Evolutionary conservation across 768 basidiomycete species (phyloP).

Genomic region (Lentinula raphanica): DNA sequence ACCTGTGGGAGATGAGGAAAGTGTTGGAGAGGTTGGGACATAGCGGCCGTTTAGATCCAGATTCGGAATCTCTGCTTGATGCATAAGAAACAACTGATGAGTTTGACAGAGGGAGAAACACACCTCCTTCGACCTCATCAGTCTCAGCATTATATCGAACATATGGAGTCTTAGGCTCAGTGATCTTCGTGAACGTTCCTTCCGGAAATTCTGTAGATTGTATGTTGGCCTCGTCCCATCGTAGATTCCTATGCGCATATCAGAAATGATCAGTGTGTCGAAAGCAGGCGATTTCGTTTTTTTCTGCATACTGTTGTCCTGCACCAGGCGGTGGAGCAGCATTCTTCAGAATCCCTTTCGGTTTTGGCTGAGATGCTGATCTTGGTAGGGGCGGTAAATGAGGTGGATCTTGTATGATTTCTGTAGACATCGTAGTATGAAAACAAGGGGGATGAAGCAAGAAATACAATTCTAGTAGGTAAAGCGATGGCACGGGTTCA

Average conservation of each 20-base stretch:
- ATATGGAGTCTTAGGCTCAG: constrained; percentile 95
- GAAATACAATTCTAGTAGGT: neutral
- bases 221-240: constrained; percentile 95
- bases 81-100: neutral
- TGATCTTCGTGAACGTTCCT: constrained; percentile 97
- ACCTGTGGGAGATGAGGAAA: constrained; percentile 52
- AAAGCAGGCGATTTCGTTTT: neutral
- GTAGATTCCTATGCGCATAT: constrained; percentile 49
- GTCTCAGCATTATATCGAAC: constrained; percentile 86
- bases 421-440: constrained; percentile 23
- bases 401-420: constrained; percentile 35
- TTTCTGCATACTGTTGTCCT: constrained; percentile 49
- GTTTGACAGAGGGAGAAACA: constrained; percentile 13
- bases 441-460: too few species aligned
- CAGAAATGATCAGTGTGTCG: constrained; percentile 3
- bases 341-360: constrained; percentile 89
- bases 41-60: constrained; percentile 55
- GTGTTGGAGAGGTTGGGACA: constrained; percentile 33
- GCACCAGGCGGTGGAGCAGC: constrained; percentile 42
- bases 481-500: neutral
- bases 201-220: constrained; percentile 90
- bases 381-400: constrained; percentile 49
- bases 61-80: constrained; percentile 70
- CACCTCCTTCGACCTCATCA: constrained; percentile 83
- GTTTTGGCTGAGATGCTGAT: constrained; percentile 65